Evolutionary conservation across 768 basidiomycete genomes (phyloP).

Genomic region (Boletus huronensis): DNA sequence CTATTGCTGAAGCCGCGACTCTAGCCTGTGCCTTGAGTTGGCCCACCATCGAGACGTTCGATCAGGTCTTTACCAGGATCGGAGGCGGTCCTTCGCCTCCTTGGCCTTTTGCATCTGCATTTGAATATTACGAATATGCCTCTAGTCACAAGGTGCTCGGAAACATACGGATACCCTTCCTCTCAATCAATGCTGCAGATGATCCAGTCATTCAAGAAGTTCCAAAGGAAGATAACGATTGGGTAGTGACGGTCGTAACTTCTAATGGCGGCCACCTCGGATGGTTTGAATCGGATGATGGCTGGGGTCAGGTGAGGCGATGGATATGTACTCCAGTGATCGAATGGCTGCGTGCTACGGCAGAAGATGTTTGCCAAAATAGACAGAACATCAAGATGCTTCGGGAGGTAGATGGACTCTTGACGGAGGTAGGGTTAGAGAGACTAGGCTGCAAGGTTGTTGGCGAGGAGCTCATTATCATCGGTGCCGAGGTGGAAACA

Average conservation of each 20-base stretch:
- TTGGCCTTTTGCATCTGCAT: slow-evolving; percentile 44
- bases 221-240: slow-evolving; percentile 53
- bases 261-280: slow-evolving; percentile 73
- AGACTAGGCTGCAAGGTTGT: slow-evolving; percentile 57
- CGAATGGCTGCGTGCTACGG: slow-evolving; percentile 64
- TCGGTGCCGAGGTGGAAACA: slow-evolving; percentile 49
- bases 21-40: slow-evolving; percentile 46
- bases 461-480: slow-evolving; percentile 49
- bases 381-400: slow-evolving; percentile 32
- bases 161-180: slow-evolving; percentile 65
- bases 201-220: slow-evolving; percentile 71
- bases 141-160: slow-evolving; percentile 61
- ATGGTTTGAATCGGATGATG: slow-evolving; percentile 63
- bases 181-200: slow-evolving; percentile 71
- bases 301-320: slow-evolving; percentile 36
- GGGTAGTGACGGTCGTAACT: slow-evolving; percentile 60
- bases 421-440: slow-evolving; percentile 55
- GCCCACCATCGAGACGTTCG: slow-evolving; percentile 56
- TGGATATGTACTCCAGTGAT: slow-evolving; percentile 73
- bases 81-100: slow-evolving; percentile 64
- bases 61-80: slow-evolving; percentile 60
- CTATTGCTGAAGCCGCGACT: slow-evolving; percentile 46
- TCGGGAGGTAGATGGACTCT: slow-evolving; percentile 55
- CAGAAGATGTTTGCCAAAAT: slow-evolving; percentile 46
- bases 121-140: slow-evolving; percentile 47